These are phyloP conservation scores for Aaosphaeria pasadenensis DNA, from an alignment of 2,329 filamentous ascomycete species.

Conservation along the genomic window DNA sequence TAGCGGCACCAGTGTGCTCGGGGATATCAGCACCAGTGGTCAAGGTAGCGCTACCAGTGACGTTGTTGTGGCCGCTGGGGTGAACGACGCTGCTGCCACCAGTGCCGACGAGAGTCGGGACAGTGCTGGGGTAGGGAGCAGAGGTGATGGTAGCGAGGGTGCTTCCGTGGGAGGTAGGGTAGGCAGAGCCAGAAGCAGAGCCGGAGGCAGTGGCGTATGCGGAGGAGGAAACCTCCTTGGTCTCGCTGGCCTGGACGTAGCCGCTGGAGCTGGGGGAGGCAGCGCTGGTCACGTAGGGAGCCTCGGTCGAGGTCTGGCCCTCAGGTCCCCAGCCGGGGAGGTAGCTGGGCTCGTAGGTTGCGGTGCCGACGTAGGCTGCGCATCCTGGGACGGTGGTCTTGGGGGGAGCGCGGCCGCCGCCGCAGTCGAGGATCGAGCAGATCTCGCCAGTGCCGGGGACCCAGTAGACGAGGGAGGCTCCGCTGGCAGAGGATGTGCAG, in stretches of 20 bases:
- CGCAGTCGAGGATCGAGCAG: conserved; percentile 64
- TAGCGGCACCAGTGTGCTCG: conserved; percentile 12
- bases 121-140: not conserved
- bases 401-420: conserved; percentile 63
- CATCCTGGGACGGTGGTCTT: conserved; percentile 65
- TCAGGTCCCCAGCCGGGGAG: conserved; percentile 23
- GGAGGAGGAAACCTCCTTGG: not conserved
- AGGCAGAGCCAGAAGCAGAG: conserved; percentile 3
- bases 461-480: conserved; percentile 56
- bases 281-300: not conserved
- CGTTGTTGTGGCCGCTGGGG: conserved; percentile 5
- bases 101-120: not conserved
- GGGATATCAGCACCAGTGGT: not conserved
- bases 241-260: not conserved
- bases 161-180: not conserved
- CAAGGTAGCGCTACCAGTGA: conserved; percentile 9
- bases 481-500: conserved; percentile 45
- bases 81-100: not conserved
- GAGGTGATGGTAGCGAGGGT: conserved; percentile 1
- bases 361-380: conserved; percentile 53
- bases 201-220: not conserved
- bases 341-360: conserved; percentile 52
- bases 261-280: not conserved
- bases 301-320: not conserved
- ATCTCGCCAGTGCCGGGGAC: conserved; percentile 63